A percentile compares a stretch with the other conserved stretches of the same genome.
phyloP scores from a whole-genome alignment of 164 flowering plant species.

The Akebia trifoliata region DNA sequence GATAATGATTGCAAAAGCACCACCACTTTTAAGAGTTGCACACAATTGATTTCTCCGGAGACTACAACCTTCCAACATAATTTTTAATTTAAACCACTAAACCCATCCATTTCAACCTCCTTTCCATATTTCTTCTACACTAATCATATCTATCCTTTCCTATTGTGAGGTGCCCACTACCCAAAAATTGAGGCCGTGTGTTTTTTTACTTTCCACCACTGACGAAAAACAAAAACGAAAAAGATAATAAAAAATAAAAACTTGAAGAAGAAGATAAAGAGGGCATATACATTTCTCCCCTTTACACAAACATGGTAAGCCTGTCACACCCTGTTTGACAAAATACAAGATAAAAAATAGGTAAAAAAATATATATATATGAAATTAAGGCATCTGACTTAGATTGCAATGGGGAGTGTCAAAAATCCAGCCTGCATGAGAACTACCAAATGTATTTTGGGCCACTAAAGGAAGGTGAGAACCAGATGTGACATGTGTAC shows the following conservation, averaged over 20 bases:
- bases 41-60: constrained; percentile 4
- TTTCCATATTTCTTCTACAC: constrained; percentile 20
- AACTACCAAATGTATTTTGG: neutral
- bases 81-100: constrained; percentile 21
- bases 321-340: constrained; percentile 46
- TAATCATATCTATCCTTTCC: constrained; percentile 19
- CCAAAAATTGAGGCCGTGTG: too few relatives aligned
- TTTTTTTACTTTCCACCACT: constrained; percentile 33
- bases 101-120: constrained; percentile 28
- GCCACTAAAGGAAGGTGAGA: constrained; percentile 1
- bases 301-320: constrained; percentile 35
- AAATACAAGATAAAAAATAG: constrained; percentile 23
- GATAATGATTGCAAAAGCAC: constrained; percentile 21
- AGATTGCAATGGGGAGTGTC: constrained; percentile 43
- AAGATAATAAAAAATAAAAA: too few relatives aligned
- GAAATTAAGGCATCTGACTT: constrained; percentile 57
- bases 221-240: constrained; percentile 19
- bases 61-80: constrained; percentile 12
- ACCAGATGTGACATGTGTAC: neutral
- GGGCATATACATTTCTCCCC: constrained; percentile 42
- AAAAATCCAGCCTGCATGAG: constrained; percentile 8
- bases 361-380: constrained; percentile 25
- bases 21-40: neutral
- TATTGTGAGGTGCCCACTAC: constrained; percentile 41
- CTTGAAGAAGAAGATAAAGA: too few relatives aligned